These are phyloP conservation scores for Penicillium dipodomyicola DNA, from an alignment of 495 filamentous ascomycete species.

Conservation along the genomic window DNA sequence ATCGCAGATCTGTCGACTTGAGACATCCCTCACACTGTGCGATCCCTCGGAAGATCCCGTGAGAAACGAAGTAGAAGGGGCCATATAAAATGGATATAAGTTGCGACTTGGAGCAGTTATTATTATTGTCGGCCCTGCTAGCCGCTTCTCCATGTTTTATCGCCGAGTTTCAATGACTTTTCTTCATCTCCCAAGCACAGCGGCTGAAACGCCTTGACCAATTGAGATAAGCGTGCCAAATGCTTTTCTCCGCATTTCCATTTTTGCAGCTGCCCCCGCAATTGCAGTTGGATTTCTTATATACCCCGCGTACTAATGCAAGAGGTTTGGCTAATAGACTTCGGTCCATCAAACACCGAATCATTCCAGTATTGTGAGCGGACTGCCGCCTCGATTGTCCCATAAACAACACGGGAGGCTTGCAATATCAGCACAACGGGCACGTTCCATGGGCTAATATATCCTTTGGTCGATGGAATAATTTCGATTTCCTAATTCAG, in stretches of 20 bases:
- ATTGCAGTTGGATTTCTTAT: neutral
- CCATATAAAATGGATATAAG: too few species aligned
- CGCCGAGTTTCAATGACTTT: neutral
- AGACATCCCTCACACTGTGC: too few species aligned
- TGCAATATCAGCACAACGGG: neutral
- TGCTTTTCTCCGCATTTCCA: neutral
- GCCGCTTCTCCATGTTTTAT: neutral
- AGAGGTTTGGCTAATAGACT: neutral
- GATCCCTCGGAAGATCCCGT: too few species aligned
- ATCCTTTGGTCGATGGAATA: neutral
- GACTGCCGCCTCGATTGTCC: conserved; percentile 7
- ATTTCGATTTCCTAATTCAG: conserved; percentile 9
- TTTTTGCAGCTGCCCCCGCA: neutral
- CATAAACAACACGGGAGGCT: conserved; percentile 21
- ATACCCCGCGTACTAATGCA: neutral
- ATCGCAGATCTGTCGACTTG: too few species aligned
- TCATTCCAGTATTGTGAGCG: neutral
- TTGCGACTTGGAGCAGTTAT: too few species aligned
- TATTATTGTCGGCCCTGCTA: neutral
- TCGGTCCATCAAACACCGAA: neutral
- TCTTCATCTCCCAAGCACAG: neutral
- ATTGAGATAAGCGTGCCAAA: conserved; percentile 2
- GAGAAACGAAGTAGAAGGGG: too few species aligned
- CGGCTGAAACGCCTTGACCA: conserved; percentile 14
- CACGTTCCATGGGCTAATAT: neutral